A percentile compares a stretch with the other conserved stretches of the same genome.
Conservation (phyloP, 345 rosid genomes). For the Balakata baccata region DNA sequence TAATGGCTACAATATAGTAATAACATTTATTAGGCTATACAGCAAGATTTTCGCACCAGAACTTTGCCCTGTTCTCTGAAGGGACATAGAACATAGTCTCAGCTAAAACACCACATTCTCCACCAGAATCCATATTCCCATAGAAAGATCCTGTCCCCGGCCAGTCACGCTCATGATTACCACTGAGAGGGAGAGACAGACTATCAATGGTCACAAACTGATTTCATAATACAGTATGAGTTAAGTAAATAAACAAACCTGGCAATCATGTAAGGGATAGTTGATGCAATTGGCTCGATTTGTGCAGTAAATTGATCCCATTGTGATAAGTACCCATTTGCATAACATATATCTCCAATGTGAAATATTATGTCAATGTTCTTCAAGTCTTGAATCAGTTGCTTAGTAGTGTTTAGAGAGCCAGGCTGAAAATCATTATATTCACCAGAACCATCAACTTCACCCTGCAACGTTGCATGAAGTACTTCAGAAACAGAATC, state of each 20-base stretch:
- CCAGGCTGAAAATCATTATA: slow-evolving; percentile 47
- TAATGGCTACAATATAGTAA: not conserved
- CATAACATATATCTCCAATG: slow-evolving; percentile 69
- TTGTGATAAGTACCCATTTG: slow-evolving; percentile 68
- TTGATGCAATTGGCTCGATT: slow-evolving; percentile 65
- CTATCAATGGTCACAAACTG: slow-evolving; percentile 1
- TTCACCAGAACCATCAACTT: slow-evolving; percentile 60
- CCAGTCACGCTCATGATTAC: slow-evolving; percentile 80
- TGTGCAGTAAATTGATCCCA: slow-evolving; percentile 76
- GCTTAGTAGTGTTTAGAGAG: slow-evolving; percentile 63
- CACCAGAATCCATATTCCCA: slow-evolving; percentile 56
- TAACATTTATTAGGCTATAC: not conserved
- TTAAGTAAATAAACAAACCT: slow-evolving; percentile 35
- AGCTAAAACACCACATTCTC: slow-evolving; percentile 73
- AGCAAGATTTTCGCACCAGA: slow-evolving; percentile 33
- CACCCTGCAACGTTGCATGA: slow-evolving; percentile 41
- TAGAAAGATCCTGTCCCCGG: slow-evolving; percentile 65
- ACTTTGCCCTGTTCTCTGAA: slow-evolving; percentile 58
- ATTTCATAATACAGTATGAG: not conserved
- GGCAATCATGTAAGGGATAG: slow-evolving; percentile 67
- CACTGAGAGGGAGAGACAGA: slow-evolving; percentile 40
- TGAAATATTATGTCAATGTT: slow-evolving; percentile 58
- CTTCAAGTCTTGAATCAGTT: slow-evolving; percentile 50
- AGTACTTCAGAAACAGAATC: slow-evolving; percentile 10
- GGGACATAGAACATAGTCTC: slow-evolving; percentile 72